These are phyloP conservation scores for Hordeum vulgare DNA, from an alignment of 176 grass and related monocot species.

Conservation along the genomic window DNA sequence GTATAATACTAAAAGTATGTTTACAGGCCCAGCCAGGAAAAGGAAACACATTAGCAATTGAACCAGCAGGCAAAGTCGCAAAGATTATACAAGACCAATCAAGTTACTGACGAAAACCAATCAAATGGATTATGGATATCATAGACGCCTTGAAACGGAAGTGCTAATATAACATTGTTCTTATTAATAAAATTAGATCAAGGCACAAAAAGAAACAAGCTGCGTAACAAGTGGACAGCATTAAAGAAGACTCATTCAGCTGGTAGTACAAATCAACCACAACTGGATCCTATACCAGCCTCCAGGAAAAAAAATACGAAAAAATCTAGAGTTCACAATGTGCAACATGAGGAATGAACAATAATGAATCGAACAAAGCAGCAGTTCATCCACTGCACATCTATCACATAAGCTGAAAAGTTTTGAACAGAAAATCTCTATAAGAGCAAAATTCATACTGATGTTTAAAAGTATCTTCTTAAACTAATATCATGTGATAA, in stretches of 20 bases:
- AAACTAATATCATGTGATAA: background rate
- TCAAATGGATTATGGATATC: background rate
- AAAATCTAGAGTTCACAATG: background rate
- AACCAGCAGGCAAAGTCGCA: background rate
- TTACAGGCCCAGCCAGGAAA: background rate
- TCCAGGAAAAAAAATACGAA: background rate
- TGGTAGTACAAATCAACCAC: background rate
- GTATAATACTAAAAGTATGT: background rate
- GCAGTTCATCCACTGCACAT: background rate
- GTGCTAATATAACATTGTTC: background rate
- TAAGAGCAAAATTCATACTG: background rate
- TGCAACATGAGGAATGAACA: background rate
- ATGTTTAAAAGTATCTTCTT: background rate
- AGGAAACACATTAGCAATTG: background rate
- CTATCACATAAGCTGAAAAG: background rate
- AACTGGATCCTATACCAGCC: background rate
- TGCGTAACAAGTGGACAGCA: background rate
- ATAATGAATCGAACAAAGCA: background rate
- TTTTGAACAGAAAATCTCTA: background rate
- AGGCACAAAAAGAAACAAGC: background rate
- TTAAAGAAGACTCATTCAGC: background rate
- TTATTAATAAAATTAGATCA: background rate
- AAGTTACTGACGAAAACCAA: background rate
- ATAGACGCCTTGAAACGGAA: background rate
- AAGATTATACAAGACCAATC: background rate